Evolutionary conservation across 352 stramenopile species (phyloP).

Genomic region (Thraustotheca clavata): DNA sequence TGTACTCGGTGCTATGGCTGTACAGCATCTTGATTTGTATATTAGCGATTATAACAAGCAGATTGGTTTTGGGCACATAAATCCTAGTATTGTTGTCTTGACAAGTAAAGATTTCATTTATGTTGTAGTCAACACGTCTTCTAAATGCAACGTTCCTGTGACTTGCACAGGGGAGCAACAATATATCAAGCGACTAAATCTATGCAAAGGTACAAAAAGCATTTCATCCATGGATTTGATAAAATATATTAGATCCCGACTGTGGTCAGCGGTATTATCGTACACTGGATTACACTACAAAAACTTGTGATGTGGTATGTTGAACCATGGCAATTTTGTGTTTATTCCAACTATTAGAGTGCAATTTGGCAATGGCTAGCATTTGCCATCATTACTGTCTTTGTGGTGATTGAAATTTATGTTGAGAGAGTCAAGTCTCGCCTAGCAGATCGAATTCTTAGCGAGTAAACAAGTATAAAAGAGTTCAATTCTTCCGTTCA

Average conservation of each 20-base stretch:
- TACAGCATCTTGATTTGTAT: slow-evolving; percentile 2
- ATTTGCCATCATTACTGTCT: too few species aligned
- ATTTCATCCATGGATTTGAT: not conserved
- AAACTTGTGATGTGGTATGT: slow-evolving; percentile 15
- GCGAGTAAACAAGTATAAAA: too few species aligned
- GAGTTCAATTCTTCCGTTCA: too few species aligned
- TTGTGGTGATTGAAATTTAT: too few species aligned
- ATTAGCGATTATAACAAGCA: not conserved
- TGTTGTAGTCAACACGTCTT: not conserved
- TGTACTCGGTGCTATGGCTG: slow-evolving; percentile 2
- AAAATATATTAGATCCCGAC: not conserved
- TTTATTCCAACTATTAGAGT: not conserved
- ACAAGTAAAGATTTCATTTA: not conserved
- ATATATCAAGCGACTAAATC: not conserved
- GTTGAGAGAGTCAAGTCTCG: too few species aligned
- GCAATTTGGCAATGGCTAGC: too few species aligned
- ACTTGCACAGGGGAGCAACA: slow-evolving; percentile 2
- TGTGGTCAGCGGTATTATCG: not conserved
- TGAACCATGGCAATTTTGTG: not conserved
- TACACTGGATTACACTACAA: not conserved
- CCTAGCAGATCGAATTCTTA: too few species aligned
- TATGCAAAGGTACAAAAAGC: not conserved
- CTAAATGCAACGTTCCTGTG: not conserved
- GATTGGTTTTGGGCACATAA: too few species aligned
- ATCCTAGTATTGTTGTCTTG: too few species aligned